Evolutionary conservation across 2,329 filamentous ascomycete genomes (phyloP), one percentile per base, ranked within the genome.

Genomic region (Ascochyta viciae-villosae): DNA sequence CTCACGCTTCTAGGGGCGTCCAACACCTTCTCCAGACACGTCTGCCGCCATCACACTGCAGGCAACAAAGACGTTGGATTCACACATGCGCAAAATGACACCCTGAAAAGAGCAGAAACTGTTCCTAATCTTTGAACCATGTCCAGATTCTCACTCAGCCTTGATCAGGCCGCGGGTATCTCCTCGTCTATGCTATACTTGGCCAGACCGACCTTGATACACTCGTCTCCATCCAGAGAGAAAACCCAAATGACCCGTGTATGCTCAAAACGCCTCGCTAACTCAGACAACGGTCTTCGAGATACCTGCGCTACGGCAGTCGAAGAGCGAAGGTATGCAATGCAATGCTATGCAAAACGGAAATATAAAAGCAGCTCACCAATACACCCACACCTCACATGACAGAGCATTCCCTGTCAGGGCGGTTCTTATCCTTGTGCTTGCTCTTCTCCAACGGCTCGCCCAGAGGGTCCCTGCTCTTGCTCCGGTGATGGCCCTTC

Each of bases 331-430:
- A 35, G 33, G 19, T 19, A 19, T 19, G 19, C 35, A 4, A 54
- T 50, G 53, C 53, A 43, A 51, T 29, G 42, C 47, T 48, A 42
- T 44, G 29, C 47, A 39, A 48, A 43, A 45, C 47, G 23, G 13
- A 27, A 50, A 45, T 24, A 7, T 15, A 50, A 23, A 26, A 37
- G 41, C 44, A 13, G 15, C 2, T 6, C 12, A n/a, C 13, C 3
- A 35, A 13, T 42, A 37, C 31, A 47, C n/a, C 26, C 26, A 23
- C 34, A 23, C 22, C 4, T 71, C 65, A 81, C 79, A 80, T 80
- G 8, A 80, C 64, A 46, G 68, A 54, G 60, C 79, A 81, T 55
- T 81, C 78, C 33, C 78, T 62, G 47, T 80, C 78, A 24, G 78
- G 77, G 29, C 72, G 64, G 48, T 60, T 65, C 58, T 69, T 71